Evolutionary conservation across 2,329 filamentous ascomycete species (phyloP).

Genomic region (Arthrobotrys musiformis): DNA sequence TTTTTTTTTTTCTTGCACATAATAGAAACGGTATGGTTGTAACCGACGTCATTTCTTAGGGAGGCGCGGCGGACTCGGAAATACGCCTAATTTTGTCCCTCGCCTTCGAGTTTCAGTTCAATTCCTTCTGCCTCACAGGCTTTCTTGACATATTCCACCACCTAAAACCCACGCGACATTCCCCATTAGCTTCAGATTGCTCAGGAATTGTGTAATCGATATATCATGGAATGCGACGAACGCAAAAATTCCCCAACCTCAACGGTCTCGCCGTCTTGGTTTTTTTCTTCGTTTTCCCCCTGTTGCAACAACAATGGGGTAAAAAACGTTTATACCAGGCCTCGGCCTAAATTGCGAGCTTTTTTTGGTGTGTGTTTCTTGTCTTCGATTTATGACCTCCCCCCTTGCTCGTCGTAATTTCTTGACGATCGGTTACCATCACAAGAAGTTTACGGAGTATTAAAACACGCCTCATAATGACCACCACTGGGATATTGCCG

Average conservation of each 20-base stretch:
- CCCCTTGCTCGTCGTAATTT: conserved; percentile 53
- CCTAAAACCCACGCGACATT: conserved; percentile 45
- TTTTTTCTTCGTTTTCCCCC: too few relatives aligned
- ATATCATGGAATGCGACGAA: conserved; percentile 9
- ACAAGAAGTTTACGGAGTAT: conserved; percentile 40
- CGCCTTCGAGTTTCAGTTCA: conserved; percentile 42
- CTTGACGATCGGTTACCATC: conserved; percentile 41
- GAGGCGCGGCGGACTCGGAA: not conserved
- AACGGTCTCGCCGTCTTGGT: conserved; percentile 14
- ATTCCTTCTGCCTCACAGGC: conserved; percentile 52
- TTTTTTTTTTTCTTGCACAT: not conserved
- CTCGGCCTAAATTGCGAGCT: conserved; percentile 11
- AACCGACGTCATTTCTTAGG: conserved; percentile 14
- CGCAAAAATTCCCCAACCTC: not conserved
- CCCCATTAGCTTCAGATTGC: conserved; percentile 28
- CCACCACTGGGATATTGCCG: conserved; percentile 33
- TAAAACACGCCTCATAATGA: conserved; percentile 55
- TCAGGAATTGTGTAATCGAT: conserved; percentile 21
- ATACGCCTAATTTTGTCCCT: conserved; percentile 33
- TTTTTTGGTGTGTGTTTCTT: not conserved
- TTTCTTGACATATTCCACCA: conserved; percentile 50
- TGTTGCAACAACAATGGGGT: not conserved
- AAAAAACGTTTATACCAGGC: not conserved
- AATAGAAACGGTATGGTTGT: not conserved
- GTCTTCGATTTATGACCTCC: conserved; percentile 1